Percentiles rank a stretch among this genome's conserved stretches.
Evolutionary conservation across 228 moss, liverwort and hornwort species (phyloP).

Genomic region (Sphagnum magellanicum): DNA sequence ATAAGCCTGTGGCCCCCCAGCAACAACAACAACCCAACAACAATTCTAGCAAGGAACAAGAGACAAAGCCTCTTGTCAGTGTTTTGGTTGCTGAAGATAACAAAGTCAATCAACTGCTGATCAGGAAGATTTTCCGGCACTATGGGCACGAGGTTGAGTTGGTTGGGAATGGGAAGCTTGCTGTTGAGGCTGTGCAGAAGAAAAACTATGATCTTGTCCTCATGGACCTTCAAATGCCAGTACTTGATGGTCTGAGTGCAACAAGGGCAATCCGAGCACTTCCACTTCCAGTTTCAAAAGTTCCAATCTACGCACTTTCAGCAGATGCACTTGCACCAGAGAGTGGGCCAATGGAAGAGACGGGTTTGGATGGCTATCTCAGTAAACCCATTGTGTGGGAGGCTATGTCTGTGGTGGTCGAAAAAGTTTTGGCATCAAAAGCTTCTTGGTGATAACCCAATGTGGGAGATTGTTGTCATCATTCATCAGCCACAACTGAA

Average conservation of each 20-base stretch:
- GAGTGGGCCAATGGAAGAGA: constrained; percentile 91
- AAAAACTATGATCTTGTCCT: constrained; percentile 73
- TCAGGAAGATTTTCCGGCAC: constrained; percentile 78
- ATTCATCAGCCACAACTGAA: too few relatives aligned
- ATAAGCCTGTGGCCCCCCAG: constrained; percentile 19
- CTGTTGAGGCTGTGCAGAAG: constrained; percentile 81
- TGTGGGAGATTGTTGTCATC: too few relatives aligned
- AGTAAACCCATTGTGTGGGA: constrained; percentile 94
- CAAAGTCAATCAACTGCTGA: constrained; percentile 81
- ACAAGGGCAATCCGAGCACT: constrained; percentile 81
- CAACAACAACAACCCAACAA: neutral
- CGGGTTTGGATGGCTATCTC: constrained; percentile 84
- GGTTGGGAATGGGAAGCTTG: constrained; percentile 89
- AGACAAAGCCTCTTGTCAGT: constrained; percentile 30
- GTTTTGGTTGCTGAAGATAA: constrained; percentile 92
- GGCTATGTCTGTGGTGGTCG: constrained; percentile 66
- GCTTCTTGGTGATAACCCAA: too few relatives aligned
- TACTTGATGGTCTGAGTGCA: constrained; percentile 92
- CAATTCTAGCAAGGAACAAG: constrained; percentile 10
- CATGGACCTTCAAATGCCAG: constrained; percentile 98
- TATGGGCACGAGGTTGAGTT: constrained; percentile 74
- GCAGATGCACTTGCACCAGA: constrained; percentile 73
- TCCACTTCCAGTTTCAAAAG: constrained; percentile 29
- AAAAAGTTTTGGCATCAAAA: constrained; percentile 52
- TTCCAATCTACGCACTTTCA: constrained; percentile 87